Evolutionary conservation across 2,329 filamentous ascomycete genomes (phyloP).

Genomic region (Aspergillus quadrilineatus): DNA sequence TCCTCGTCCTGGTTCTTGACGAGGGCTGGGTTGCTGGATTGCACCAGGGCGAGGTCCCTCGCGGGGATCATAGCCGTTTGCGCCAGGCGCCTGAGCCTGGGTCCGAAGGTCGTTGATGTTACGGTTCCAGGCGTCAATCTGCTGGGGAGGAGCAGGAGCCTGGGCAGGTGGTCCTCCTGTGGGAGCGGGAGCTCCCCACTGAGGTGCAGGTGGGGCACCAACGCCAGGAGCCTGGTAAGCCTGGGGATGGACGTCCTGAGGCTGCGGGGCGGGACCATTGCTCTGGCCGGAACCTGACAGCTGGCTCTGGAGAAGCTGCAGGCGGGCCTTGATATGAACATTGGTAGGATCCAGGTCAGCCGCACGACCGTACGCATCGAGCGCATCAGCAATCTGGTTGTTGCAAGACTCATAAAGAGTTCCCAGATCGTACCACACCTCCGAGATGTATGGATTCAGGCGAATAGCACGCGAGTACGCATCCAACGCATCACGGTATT

Average conservation of each 20-base stretch:
- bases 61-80: constrained; percentile 79
- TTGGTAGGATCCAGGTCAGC: constrained; percentile 92
- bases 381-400: constrained; percentile 93
- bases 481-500: constrained; percentile 96
- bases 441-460: constrained; percentile 95
- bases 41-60: constrained; percentile 68
- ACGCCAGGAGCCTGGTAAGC: constrained; percentile 83
- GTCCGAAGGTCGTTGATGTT: constrained; percentile 76
- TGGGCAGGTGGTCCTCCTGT: constrained; percentile 50
- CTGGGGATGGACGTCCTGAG: constrained; percentile 93
- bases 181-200: constrained; percentile 77
- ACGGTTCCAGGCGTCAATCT: constrained; percentile 61
- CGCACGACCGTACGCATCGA: constrained; percentile 92
- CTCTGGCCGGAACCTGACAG: constrained; percentile 68
- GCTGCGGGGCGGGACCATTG: constrained; percentile 68
- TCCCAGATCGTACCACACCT: constrained; percentile 98
- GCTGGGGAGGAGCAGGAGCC: constrained; percentile 64
- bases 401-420: constrained; percentile 99
- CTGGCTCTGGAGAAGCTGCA: constrained; percentile 81
- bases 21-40: constrained; percentile 72
- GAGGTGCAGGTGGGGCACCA: constrained; percentile 78
- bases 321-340: constrained; percentile 90
- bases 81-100: constrained; percentile 45
- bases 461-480: constrained; percentile 96
- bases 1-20: constrained; percentile 66